phyloP scores from a whole-genome alignment of 345 rosid genomes.

The Kandelia obovata region DNA sequence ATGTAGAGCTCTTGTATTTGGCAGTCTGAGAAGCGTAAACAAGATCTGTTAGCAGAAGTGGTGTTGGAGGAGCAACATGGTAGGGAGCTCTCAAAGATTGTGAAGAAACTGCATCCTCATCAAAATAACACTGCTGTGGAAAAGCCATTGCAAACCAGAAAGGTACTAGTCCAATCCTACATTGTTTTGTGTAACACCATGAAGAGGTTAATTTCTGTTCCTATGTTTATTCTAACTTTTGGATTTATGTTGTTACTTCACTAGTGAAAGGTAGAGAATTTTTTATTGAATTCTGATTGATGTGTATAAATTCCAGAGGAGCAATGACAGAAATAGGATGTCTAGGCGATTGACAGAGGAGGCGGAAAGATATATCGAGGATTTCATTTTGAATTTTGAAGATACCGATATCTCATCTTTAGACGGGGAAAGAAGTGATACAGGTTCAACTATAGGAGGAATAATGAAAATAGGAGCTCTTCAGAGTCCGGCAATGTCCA shows the following conservation, averaged over 20 bases:
- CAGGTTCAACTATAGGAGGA: constrained; percentile 72
- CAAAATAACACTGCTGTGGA: constrained; percentile 37
- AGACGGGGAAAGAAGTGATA: constrained; percentile 90
- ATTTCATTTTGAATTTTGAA: constrained; percentile 82
- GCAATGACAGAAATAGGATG: constrained; percentile 71
- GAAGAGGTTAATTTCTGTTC: constrained; percentile 12
- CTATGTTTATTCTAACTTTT: not conserved
- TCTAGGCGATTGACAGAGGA: constrained; percentile 73
- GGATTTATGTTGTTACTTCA: not conserved
- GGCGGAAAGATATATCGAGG: constrained; percentile 84
- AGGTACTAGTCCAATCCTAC: constrained; percentile 36
- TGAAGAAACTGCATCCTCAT: constrained; percentile 58
- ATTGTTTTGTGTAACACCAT: not conserved
- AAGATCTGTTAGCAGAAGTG: constrained; percentile 59
- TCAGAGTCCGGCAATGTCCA: constrained; percentile 35
- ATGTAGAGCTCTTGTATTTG: too few species aligned
- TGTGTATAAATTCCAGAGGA: constrained; percentile 41
- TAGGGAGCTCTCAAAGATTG: constrained; percentile 57
- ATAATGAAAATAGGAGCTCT: constrained; percentile 36
- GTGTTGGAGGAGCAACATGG: constrained; percentile 63
- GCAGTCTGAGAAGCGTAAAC: constrained; percentile 82
- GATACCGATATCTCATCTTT: constrained; percentile 92
- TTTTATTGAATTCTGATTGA: not conserved
- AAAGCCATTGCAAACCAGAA: constrained; percentile 43
- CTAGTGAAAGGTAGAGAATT: not conserved